These are phyloP conservation scores for Malassezia obtusa DNA, from an alignment of 1,284 basidiomycete genomes.

Conservation along the genomic window DNA sequence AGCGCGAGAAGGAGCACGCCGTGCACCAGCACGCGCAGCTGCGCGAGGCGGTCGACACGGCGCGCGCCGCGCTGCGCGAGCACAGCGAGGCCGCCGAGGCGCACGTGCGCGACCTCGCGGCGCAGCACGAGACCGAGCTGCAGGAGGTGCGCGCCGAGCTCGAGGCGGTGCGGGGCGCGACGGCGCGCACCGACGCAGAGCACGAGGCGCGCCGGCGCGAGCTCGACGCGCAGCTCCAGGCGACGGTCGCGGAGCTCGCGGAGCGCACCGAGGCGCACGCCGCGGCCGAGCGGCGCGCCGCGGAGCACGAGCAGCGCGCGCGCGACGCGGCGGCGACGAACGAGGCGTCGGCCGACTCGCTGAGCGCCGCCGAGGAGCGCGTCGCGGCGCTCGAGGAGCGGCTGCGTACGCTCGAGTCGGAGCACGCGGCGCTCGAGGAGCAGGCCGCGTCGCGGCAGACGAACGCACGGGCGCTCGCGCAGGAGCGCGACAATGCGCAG, in stretches of 20 bases:
- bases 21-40: constrained; percentile 25
- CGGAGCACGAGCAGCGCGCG: background rate
- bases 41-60: constrained; percentile 1
- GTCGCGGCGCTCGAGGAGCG: background rate
- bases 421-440: constrained; percentile 4
- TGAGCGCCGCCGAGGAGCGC: background rate
- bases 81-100: constrained; percentile 9
- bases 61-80: background rate
- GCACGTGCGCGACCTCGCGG: constrained; percentile 10
- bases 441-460: constrained; percentile 37
- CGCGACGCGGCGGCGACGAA: background rate
- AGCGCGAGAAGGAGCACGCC: constrained; percentile 48
- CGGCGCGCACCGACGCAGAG: background rate
- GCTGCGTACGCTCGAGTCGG: constrained; percentile 45
- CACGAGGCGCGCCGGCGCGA: background rate
- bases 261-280: background rate
- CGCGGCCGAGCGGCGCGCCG: background rate
- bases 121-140: constrained; percentile 13
- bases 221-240: background rate
- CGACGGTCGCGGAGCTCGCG: background rate
- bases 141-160: constrained; percentile 1
- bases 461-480: constrained; percentile 60
- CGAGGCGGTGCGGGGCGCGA: background rate
- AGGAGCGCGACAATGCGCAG: constrained; percentile 44
- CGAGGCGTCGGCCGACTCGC: background rate